Evolutionary conservation across 345 rosid species (phyloP).

Genomic region (Kernera saxatilis): DNA sequence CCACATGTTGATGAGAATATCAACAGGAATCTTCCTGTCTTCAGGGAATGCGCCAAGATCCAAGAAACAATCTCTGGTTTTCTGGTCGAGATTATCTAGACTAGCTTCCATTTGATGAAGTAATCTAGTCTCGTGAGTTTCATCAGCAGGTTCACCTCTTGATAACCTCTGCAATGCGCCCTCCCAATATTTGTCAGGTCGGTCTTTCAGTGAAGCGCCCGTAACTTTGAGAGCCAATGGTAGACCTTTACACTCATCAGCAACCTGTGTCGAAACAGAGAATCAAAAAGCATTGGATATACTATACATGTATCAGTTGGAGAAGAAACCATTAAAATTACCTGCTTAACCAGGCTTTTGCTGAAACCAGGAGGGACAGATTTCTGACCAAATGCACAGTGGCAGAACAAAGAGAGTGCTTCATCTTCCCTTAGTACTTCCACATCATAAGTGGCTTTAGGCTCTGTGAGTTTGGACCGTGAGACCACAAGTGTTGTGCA

Average conservation of each 20-base stretch:
- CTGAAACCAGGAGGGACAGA: slow-evolving; percentile 50
- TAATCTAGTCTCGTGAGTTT: slow-evolving; percentile 63
- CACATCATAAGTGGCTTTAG: slow-evolving; percentile 43
- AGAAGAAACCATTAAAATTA: slow-evolving; percentile 12
- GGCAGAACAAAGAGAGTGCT: slow-evolving; percentile 64
- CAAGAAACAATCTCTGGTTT: slow-evolving; percentile 68
- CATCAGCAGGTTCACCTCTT: slow-evolving; percentile 69
- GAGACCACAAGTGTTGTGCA: slow-evolving; percentile 76
- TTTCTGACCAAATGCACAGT: slow-evolving; percentile 65
- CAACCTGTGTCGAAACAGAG: slow-evolving; percentile 46
- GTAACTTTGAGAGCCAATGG: slow-evolving; percentile 96
- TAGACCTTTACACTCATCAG: slow-evolving; percentile 80
- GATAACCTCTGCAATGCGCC: slow-evolving; percentile 58
- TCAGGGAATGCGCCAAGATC: slow-evolving; percentile 97
- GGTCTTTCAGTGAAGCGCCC: slow-evolving; percentile 66
- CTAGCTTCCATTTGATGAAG: slow-evolving; percentile 78
- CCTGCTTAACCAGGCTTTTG: slow-evolving; percentile 60
- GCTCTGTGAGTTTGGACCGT: slow-evolving; percentile 48
- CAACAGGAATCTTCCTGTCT: slow-evolving; percentile 86
- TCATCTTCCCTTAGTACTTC: slow-evolving; percentile 62
- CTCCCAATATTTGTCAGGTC: slow-evolving; percentile 62
- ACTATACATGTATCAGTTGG: not conserved
- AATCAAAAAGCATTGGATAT: not conserved
- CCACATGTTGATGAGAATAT: slow-evolving; percentile 87
- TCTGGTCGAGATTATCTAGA: slow-evolving; percentile 40